phyloP scores from a whole-genome alignment of 345 rosid species.

The Lepidium didymum region DNA sequence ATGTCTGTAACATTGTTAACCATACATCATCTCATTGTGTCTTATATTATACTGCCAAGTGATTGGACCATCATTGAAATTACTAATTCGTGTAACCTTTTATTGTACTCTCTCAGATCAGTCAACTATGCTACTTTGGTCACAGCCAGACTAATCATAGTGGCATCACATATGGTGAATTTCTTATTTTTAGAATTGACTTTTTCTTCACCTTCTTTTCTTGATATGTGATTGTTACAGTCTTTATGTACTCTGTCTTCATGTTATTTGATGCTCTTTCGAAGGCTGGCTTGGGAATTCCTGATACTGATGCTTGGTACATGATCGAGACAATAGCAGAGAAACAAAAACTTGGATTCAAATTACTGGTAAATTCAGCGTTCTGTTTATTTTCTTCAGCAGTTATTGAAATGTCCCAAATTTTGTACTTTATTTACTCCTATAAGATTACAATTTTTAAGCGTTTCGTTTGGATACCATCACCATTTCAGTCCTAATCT shows the following conservation, averaged over 20 bases:
- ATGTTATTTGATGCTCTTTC: not conserved
- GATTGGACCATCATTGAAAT: not conserved
- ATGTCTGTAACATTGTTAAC: not conserved
- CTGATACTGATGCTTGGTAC: slow-evolving; percentile 89
- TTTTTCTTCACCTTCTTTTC: slow-evolving; percentile 9
- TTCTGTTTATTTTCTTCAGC: slow-evolving; percentile 9
- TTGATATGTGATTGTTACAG: not conserved
- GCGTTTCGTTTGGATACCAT: slow-evolving; percentile 4
- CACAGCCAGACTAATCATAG: slow-evolving; percentile 67
- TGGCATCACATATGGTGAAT: slow-evolving; percentile 86
- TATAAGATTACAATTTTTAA: not conserved
- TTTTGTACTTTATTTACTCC: not conserved
- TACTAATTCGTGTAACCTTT: slow-evolving; percentile 2
- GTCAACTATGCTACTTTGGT: slow-evolving; percentile 83
- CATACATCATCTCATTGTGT: not conserved
- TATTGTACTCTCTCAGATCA: slow-evolving; percentile 37
- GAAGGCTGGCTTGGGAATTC: slow-evolving; percentile 89
- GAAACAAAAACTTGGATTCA: slow-evolving; percentile 77
- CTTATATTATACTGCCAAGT: not conserved
- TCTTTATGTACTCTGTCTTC: not conserved
- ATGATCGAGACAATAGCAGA: slow-evolving; percentile 91
- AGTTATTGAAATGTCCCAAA: not conserved
- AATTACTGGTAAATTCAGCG: slow-evolving; percentile 61
- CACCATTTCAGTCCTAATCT: not conserved
- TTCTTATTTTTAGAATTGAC: slow-evolving; percentile 11